Evolutionary conservation across 2,329 filamentous ascomycete genomes (phyloP), one percentile per base, ranked within the genome.

Genomic region (Fusarium odoratissimum): DNA sequence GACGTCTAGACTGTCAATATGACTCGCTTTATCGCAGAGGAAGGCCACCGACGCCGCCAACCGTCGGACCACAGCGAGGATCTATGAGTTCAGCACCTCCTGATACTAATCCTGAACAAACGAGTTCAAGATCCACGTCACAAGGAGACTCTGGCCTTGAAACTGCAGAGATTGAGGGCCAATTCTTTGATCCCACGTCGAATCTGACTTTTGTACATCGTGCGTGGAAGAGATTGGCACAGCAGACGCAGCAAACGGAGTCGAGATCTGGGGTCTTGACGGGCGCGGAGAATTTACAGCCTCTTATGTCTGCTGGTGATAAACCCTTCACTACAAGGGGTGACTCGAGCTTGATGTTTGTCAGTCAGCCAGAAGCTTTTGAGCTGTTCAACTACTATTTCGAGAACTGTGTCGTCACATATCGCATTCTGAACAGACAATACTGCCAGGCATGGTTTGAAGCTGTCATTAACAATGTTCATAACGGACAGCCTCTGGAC

Each of bases 341-440:
- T 5, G 76, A 78, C 5, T 76, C 80, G 31, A 69, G 76, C 9
- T 75, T 77, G 7, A 79, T 85, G 67, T 67, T 80, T 52, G 60
- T 89, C 59, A 82, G 83, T 8, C 60, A 84, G 48, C 79, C 81
- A 11, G 76, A 78, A 2, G 81, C 80, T 11, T 70, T 65, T 8
- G 58, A 67, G 3, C 42, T 89, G 5, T 79, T 90, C 8, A 81
- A 83, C 12, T 80, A 88, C 11, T 91, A 90, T 60, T 91, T 91
- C 68, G 88, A 90, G 51, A 88, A 88, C 63, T 89, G 87, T 11
- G 87, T 89, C 25, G 87, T 89, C 1, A 91, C 89, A 0, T 89
- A 90, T 71, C 84, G 88, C 7, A 88, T 90, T 62, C 74, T 91
- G 25, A 88, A 90, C 73, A 81, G 87, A 1, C 86, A 86, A 0